phyloP scores from a whole-genome alignment of 202 grass and related monocot species.

The Tripidium arundinaceum region DNA sequence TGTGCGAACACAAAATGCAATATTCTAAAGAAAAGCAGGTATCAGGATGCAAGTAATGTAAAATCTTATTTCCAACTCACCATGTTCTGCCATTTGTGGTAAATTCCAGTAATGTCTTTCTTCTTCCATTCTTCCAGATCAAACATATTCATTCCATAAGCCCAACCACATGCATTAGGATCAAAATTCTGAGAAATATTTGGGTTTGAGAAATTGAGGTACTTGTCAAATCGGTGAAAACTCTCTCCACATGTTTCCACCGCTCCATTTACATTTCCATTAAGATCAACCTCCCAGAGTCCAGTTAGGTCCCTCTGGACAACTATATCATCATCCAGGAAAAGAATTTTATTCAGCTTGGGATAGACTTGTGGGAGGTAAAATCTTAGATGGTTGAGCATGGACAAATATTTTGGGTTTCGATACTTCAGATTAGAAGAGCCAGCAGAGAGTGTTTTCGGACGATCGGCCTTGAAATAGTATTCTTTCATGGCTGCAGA shows the following conservation, averaged over 20 bases:
- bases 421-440: constrained; percentile 56
- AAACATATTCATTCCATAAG: constrained; percentile 72
- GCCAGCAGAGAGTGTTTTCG: constrained; percentile 38
- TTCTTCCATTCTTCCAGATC: constrained; percentile 67
- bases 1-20: constrained; percentile 1
- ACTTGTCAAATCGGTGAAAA: constrained; percentile 64
- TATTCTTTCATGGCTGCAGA: constrained; percentile 63
- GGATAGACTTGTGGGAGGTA: constrained; percentile 61
- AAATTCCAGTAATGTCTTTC: constrained; percentile 68
- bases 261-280: constrained; percentile 68
- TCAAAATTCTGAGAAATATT: constrained; percentile 54
- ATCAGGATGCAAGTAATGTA: not conserved
- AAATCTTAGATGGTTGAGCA: constrained; percentile 61
- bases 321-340: constrained; percentile 69
- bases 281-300: constrained; percentile 57
- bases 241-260: constrained; percentile 63
- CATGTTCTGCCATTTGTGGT: constrained; percentile 70
- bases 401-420: constrained; percentile 64
- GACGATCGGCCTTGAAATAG: constrained; percentile 56
- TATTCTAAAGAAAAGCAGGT: not conserved
- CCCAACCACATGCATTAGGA: constrained; percentile 70
- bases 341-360: constrained; percentile 62
- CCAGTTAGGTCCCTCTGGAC: constrained; percentile 61
- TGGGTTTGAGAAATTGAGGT: constrained; percentile 68
- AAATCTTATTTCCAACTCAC: constrained; percentile 30